Evolutionary conservation across 225 moss, liverwort and hornwort genomes (phyloP).

Genomic region (Bryum argenteum): DNA sequence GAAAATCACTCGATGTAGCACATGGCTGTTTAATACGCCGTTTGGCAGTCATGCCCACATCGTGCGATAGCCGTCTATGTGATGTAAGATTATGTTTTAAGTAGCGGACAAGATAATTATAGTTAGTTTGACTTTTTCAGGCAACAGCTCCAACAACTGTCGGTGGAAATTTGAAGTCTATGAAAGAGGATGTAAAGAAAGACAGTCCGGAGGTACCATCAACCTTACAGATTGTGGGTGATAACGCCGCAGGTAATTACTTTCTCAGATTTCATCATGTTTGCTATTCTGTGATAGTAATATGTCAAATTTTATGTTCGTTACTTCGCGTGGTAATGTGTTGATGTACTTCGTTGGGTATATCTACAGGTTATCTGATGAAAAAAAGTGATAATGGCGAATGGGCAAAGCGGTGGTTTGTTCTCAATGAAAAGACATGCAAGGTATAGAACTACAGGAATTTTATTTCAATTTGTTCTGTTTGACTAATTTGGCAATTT

Average conservation of each 20-base stretch:
- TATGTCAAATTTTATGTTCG: not conserved
- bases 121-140: conserved; percentile 36
- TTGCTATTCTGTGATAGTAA: not conserved
- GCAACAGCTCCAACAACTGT: conserved; percentile 82
- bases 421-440: conserved; percentile 90
- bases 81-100: not conserved
- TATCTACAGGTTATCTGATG: conserved; percentile 71
- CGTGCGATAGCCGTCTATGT: conserved; percentile 2
- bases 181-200: conserved; percentile 79
- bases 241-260: conserved; percentile 82
- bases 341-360: not conserved
- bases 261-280: not conserved
- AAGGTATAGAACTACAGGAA: conserved; percentile 53
- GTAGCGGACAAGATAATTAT: conserved; percentile 17
- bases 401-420: conserved; percentile 97
- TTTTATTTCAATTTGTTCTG: no score
- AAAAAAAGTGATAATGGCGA: conserved; percentile 75
- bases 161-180: conserved; percentile 79
- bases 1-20: not conserved
- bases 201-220: conserved; percentile 69
- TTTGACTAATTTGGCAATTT: not conserved
- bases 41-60: not conserved
- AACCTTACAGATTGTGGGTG: conserved; percentile 81
- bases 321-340: not conserved
- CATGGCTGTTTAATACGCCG: not conserved